phyloP scores from a whole-genome alignment of 331 rosid species.

The Arachis monticola region DNA sequence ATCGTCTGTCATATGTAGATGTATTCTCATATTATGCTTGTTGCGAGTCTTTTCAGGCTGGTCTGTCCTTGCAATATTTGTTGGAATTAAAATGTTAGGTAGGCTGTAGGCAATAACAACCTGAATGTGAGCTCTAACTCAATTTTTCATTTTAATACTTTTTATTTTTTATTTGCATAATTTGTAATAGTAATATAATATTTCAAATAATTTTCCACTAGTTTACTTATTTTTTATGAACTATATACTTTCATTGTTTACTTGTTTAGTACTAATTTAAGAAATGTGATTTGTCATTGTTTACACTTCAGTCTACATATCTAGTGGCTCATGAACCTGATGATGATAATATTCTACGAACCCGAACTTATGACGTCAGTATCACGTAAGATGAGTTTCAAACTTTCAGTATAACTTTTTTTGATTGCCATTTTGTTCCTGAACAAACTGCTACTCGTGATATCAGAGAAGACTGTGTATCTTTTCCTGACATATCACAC shows the following conservation, averaged over 20 bases:
- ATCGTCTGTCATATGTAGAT: background rate
- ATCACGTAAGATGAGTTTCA: conserved; percentile 74
- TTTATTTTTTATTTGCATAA: background rate
- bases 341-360: conserved; percentile 82
- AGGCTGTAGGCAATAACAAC: conserved; percentile 10
- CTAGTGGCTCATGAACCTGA: conserved; percentile 87
- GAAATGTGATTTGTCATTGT: conserved; percentile 33
- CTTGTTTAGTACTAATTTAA: conserved; percentile 29
- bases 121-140: conserved; percentile 27
- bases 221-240: conserved; percentile 1
- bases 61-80: background rate
- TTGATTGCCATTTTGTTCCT: conserved; percentile 14
- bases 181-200: background rate
- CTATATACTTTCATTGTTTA: conserved; percentile 6
- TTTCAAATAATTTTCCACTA: background rate
- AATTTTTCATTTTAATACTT: background rate
- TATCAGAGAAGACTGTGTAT: background rate
- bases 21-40: too few relatives aligned
- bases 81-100: background rate
- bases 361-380: conserved; percentile 91
- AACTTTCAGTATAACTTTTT: conserved; percentile 33
- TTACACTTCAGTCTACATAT: conserved; percentile 67
- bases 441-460: conserved; percentile 15
- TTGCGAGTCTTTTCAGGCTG: background rate
- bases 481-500: conserved; percentile 16